Evolutionary conservation across 1,139 yeast species (phyloP).

Genomic region (Sugiyamaella novakii): DNA sequence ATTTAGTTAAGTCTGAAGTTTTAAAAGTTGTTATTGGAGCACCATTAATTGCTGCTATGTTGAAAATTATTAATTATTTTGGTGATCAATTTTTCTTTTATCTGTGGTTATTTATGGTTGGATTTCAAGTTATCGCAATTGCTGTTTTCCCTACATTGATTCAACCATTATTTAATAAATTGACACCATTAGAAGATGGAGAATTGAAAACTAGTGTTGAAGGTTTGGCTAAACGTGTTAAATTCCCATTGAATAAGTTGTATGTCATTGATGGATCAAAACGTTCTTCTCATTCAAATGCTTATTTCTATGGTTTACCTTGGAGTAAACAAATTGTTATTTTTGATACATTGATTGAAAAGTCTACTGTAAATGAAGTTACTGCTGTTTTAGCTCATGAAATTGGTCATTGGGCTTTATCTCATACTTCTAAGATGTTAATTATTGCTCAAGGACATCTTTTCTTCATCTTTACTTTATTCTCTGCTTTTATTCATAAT

Average conservation of each 20-base stretch:
- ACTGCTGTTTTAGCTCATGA: conserved; percentile 97
- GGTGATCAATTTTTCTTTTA: conserved; percentile 82
- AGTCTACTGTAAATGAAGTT: conserved; percentile 74
- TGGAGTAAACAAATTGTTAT: conserved; percentile 95
- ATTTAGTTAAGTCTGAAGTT: conserved; percentile 60
- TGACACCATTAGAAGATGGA: conserved; percentile 88
- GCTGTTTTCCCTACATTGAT: conserved; percentile 76
- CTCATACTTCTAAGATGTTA: conserved; percentile 77
- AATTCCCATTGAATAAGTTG: conserved; percentile 82
- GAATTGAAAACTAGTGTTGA: conserved; percentile 83
- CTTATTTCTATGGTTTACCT: conserved; percentile 93
- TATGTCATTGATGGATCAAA: conserved; percentile 93
- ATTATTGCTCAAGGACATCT: conserved; percentile 64
- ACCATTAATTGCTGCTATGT: conserved; percentile 71
- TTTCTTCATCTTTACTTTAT: conserved; percentile 65
- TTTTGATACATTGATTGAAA: conserved; percentile 84
- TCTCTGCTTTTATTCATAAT: conserved; percentile 79
- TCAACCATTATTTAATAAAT: conserved; percentile 89
- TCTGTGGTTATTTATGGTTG: conserved; percentile 69
- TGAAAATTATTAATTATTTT: conserved; percentile 76
- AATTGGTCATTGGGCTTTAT: conserved; percentile 94
- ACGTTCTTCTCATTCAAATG: conserved; percentile 94
- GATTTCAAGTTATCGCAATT: conserved; percentile 71
- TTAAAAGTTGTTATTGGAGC: conserved; percentile 63
- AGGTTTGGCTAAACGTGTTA: conserved; percentile 67